Evolutionary conservation across 1,284 basidiomycete genomes (phyloP).

Genomic region (Phenoliferia sp.): DNA sequence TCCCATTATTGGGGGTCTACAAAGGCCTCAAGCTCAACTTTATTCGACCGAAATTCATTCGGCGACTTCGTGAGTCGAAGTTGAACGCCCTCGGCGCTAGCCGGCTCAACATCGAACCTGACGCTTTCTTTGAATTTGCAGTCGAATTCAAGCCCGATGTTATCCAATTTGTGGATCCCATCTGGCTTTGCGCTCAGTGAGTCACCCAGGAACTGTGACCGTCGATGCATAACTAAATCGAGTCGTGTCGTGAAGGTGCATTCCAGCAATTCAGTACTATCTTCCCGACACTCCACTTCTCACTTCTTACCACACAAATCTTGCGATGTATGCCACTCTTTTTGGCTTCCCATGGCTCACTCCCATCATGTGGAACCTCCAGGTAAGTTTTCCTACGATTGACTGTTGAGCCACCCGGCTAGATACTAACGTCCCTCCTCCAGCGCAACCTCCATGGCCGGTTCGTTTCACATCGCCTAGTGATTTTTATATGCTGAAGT

Average conservation of each 20-base stretch:
- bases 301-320: conserved; percentile 54
- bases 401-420: too few species aligned
- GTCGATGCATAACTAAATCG: too few species aligned
- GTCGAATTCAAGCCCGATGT: conserved; percentile 52
- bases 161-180: conserved; percentile 49
- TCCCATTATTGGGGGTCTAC: conserved; percentile 50
- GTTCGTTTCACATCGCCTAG: conserved; percentile 1
- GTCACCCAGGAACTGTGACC: too few species aligned
- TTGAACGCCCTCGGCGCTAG: not conserved
- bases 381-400: conserved; percentile 16
- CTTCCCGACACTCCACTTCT: conserved; percentile 49
- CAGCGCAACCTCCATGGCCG: conserved; percentile 21
- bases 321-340: conserved; percentile 51
- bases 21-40: conserved; percentile 53
- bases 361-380: conserved; percentile 44
- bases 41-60: conserved; percentile 52
- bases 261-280: conserved; percentile 40
- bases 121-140: conserved; percentile 9
- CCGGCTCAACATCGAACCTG: not conserved
- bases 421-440: too few species aligned
- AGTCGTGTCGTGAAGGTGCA: conserved; percentile 17
- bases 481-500: not conserved
- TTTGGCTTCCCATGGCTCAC: conserved; percentile 53
- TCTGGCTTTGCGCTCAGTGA: conserved; percentile 50
- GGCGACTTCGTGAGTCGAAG: conserved; percentile 37